These are phyloP conservation scores for Coelastrella sp. DNA, from an alignment of 139 green algal species.

Conservation along the genomic window DNA sequence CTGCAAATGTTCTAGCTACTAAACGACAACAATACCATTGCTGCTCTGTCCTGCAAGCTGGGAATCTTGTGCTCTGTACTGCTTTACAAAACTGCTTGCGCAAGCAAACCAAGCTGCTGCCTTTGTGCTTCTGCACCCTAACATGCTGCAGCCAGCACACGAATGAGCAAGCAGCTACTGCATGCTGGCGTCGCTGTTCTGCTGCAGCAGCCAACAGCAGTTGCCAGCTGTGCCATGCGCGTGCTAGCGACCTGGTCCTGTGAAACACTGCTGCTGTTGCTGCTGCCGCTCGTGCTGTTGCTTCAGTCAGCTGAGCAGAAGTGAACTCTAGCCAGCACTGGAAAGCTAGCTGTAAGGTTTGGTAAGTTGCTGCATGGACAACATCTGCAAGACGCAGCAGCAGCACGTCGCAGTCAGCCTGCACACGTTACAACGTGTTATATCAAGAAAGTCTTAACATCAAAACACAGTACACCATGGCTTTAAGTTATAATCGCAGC, in stretches of 20 bases:
- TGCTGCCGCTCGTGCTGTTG: background rate
- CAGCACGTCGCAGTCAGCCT: background rate
- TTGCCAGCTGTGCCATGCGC: constrained; percentile 18
- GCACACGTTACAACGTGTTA: too few relatives aligned
- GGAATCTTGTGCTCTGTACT: background rate
- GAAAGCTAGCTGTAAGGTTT: background rate
- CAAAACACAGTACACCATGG: too few relatives aligned
- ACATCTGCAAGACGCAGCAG: background rate
- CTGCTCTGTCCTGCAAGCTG: constrained; percentile 28
- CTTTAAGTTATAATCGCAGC: too few relatives aligned
- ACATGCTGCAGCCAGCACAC: background rate
- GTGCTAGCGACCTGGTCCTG: background rate
- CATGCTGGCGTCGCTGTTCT: background rate
- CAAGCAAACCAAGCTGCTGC: background rate
- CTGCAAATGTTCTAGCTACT: background rate
- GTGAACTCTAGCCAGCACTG: background rate
- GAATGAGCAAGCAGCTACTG: background rate
- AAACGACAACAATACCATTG: background rate
- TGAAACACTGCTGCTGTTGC: constrained; percentile 19
- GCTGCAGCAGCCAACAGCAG: background rate
- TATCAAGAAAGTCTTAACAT: too few relatives aligned
- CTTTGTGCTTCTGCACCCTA: background rate
- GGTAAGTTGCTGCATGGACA: background rate
- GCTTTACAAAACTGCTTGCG: background rate
- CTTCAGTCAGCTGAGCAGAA: background rate